Evolutionary conservation across 371 early-diverging fungal genomes (phyloP), one percentile per base, ranked within the genome.

Genomic region (Sporodiniella umbellata): DNA sequence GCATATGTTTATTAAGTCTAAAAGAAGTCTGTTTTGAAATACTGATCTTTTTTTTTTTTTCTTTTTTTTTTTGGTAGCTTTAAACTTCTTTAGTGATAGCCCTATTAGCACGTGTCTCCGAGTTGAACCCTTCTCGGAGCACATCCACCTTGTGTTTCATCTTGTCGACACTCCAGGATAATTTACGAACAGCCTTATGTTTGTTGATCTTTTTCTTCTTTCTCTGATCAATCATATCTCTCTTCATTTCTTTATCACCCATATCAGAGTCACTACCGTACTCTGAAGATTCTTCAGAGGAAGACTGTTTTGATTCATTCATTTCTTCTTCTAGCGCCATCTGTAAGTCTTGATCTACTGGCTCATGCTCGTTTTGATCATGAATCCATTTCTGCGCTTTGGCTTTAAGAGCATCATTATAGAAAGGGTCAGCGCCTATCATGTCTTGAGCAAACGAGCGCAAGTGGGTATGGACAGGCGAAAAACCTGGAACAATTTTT

Each of bases 361-460:
- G 40, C 21, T 40, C 40, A 21, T 40, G 10, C n/a, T 44, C 52
- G 0, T 8, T 45, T 45, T 64, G 66, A 3, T 60, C 62, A 10
- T 60, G 54, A 18, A 69, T 60, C 73, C 73, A 72, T 26, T 60
- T 26, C 23, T 66, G 59, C 2, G 64, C 60, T 23, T 68, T 66
- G 15, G 40, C 50, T 18, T 59, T 66, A 12, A 66, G 42, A 0
- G 55, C 30, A 2, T 66, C 62, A 7, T 51, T 37, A 25, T 66
- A 61, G 56, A 72, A 72, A 2, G 67, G 66, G 42, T 72, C 64
- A 15, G 67, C 67, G 12, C 67, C 73, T 1, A 69, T 57, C 56
- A 72, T 64, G 26, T 72, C 73, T 21, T 44, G 52, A 1, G 44
- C 55, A 42, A 60, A 72, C 0, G 66, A 54, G 14, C 45, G 46